These are phyloP conservation scores for Tricholoma bakamatsutake DNA, from an alignment of 768 basidiomycete species.

Conservation along the genomic window DNA sequence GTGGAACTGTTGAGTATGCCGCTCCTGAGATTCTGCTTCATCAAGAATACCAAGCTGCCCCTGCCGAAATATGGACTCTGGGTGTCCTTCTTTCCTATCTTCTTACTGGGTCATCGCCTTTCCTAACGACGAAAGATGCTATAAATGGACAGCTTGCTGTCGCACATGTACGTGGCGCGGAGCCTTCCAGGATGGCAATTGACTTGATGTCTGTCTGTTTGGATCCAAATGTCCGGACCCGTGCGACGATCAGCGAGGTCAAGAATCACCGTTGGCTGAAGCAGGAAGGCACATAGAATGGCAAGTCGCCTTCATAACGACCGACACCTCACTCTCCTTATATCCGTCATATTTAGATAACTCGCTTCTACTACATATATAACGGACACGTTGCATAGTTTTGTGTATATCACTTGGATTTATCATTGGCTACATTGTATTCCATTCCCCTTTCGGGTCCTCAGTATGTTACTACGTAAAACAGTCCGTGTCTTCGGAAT, in stretches of 20 bases:
- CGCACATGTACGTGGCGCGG: constrained; percentile 30
- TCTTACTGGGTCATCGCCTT: constrained; percentile 88
- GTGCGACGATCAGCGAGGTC: constrained; percentile 80
- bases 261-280: constrained; percentile 79
- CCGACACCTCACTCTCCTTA: not conserved
- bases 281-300: not conserved
- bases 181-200: constrained; percentile 44
- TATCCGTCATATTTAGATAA: not conserved
- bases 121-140: constrained; percentile 82
- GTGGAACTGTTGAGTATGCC: constrained; percentile 93
- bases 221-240: constrained; percentile 72
- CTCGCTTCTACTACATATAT: constrained; percentile 6
- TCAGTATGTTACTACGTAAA: too few species aligned
- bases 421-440: not conserved
- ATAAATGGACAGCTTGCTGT: constrained; percentile 58
- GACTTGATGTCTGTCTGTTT: constrained; percentile 73
- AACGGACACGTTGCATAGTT: not conserved
- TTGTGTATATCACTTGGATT: constrained; percentile 1
- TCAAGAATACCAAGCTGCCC: constrained; percentile 84
- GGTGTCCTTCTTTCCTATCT: constrained; percentile 94
- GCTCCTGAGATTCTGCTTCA: constrained; percentile 91
- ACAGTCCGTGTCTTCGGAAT: too few species aligned
- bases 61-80: constrained; percentile 94
- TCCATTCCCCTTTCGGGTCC: too few species aligned
- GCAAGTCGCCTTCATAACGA: not conserved